These are phyloP conservation scores for Leccinum sublutescens DNA, from an alignment of 768 basidiomycete genomes.

Conservation along the genomic window DNA sequence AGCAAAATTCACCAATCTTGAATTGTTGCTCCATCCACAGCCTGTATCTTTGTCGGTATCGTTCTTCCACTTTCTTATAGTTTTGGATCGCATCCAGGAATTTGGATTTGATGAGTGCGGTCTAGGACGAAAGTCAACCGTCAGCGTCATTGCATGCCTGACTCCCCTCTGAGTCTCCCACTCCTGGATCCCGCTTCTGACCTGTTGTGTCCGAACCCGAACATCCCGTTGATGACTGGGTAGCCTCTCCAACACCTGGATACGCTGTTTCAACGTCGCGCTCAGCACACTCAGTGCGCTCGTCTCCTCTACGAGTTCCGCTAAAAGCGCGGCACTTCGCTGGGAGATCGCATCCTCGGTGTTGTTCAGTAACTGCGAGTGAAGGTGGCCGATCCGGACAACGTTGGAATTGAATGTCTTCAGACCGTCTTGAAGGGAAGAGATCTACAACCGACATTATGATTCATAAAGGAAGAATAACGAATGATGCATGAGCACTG, in stretches of 20 bases:
- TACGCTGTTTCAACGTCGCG: conserved; percentile 62
- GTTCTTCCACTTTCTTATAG: conserved; percentile 80
- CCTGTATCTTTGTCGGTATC: conserved; percentile 74
- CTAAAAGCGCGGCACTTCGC: conserved; percentile 59
- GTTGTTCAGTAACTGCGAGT: conserved; percentile 74
- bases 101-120: conserved; percentile 65
- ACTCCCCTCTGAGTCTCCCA: not conserved
- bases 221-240: conserved; percentile 63
- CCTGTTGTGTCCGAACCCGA: conserved; percentile 78
- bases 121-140: conserved; percentile 34
- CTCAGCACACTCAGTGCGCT: conserved; percentile 51
- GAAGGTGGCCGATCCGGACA: conserved; percentile 63
- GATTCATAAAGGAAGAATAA: not conserved
- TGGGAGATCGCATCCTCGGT: conserved; percentile 67
- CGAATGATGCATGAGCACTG: too few relatives aligned
- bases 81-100: conserved; percentile 87
- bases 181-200: conserved; percentile 23
- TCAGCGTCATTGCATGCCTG: conserved; percentile 13
- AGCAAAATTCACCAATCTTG: conserved; percentile 62
- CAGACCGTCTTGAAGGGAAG: conserved; percentile 69
- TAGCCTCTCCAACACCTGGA: conserved; percentile 68
- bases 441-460: conserved; percentile 47
- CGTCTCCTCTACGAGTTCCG: conserved; percentile 71
- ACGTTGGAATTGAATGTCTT: conserved; percentile 70
- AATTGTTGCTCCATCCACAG: conserved; percentile 83